Evolutionary conservation across 139 green algal species (phyloP), one percentile per base, ranked within the genome.

Genomic region (Nannochloris sp.): DNA sequence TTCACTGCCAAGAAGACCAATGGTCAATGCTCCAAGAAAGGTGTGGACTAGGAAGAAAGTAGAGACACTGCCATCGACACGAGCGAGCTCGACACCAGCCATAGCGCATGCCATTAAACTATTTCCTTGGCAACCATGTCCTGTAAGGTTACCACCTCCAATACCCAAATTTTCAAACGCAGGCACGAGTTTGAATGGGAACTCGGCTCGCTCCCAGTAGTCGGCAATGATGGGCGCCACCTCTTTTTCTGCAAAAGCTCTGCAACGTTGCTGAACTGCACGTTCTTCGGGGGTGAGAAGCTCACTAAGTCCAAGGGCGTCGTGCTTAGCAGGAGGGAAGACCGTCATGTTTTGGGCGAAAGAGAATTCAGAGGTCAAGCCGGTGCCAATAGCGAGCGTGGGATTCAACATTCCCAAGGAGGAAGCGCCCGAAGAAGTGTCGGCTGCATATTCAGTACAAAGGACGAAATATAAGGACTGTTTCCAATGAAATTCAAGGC

Each of bases 21-120:
- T 27, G 1, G 90, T 97, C 38, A 93, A 70, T 75, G 91, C 88
- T 31, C 77, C 86, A 46, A 97, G 80, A 74, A 83, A 87, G n/a
- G 72, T 84, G 77, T 97, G 92, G 57, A 97, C 90, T 70, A 97
- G 80, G 62, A 94, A 73, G 72, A 97, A 97, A 23, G 92, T 97
- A 32, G 71, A 84, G 44, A 89, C 81, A 67, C 72, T 87, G 46
- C 80, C 84, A 70, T 97, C 92, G 56, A 97, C 91, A 8, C 92
- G 79, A 15, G 85, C 70, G 25, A 95, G 72, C 81, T 97, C 92
- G 8, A 91, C 71, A 5, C 84, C 77, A 8, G 82, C 89, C 69
- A 90, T 83, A 14, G 69, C 85, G 9, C 60, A 65, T 4, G 45
- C 76, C 25, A 88, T 30, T 8, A 86, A 37, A 23, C 46, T 75